Percentiles rank a stretch among this genome's conserved stretches.
Conservation (phyloP, 2,329 filamentous ascomycete species). For the Aquanectria penicillioides region DNA sequence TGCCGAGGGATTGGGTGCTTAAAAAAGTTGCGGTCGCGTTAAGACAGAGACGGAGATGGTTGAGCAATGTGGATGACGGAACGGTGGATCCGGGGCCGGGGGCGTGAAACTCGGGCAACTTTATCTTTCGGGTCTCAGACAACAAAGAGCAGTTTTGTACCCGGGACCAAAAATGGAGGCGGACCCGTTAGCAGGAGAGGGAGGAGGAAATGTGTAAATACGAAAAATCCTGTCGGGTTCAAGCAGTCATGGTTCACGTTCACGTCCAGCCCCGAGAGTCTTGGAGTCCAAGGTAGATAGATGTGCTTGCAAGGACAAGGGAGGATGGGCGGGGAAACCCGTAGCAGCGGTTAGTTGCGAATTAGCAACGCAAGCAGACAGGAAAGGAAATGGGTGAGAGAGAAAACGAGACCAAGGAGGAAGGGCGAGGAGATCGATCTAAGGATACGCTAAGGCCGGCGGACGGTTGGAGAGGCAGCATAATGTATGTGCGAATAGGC, state of each 20-base stretch:
- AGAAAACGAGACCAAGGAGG: too few species aligned
- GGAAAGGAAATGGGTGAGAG: too few species aligned
- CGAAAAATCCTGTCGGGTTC: too few species aligned
- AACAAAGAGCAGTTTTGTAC: not conserved
- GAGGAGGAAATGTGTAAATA: too few species aligned
- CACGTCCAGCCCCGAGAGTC: too few species aligned
- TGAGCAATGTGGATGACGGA: not conserved
- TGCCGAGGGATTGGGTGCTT: not conserved
- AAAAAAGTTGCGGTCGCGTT: not conserved
- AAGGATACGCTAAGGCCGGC: not conserved
- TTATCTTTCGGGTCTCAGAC: not conserved
- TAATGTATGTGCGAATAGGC: not conserved
- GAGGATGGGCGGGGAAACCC: too few species aligned
- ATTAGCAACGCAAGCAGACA: not conserved
- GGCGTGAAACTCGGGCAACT: constrained; percentile 1
- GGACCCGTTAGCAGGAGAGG: too few species aligned
- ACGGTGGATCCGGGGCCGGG: constrained; percentile 10
- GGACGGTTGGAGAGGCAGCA: not conserved
- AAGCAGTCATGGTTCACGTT: too few species aligned
- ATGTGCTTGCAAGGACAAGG: too few species aligned
- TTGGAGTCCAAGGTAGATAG: too few species aligned
- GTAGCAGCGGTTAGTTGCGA: too few species aligned
- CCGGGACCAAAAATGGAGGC: not conserved
- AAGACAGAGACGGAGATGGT: not conserved
- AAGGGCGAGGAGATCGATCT: not conserved